Conservation (phyloP, 2,329 filamentous ascomycete species). For the Xylariaceae sp. region DNA sequence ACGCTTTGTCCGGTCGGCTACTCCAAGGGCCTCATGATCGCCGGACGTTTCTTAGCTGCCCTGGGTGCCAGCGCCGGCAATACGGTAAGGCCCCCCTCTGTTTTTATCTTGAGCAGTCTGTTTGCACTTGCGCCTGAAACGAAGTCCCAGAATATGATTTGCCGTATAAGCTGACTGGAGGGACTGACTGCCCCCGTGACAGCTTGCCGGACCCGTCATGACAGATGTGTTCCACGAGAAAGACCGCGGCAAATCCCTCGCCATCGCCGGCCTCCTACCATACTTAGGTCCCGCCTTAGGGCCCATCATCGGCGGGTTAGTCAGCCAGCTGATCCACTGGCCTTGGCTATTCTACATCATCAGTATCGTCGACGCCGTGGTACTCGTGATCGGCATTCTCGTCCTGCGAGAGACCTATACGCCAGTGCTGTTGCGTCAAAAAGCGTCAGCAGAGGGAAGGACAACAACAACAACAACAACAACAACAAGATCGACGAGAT, state of each 20-base stretch:
- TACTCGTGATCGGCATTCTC: conserved; percentile 61
- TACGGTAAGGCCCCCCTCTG: conserved; percentile 34
- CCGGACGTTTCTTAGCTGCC: conserved; percentile 39
- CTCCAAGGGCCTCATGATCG: conserved; percentile 42
- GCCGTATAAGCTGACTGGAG: neutral
- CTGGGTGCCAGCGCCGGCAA: conserved; percentile 36
- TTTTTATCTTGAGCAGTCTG: no score
- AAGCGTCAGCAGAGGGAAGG: conserved; percentile 52
- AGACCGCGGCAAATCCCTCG: conserved; percentile 46
- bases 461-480: conserved; percentile 52
- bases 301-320: conserved; percentile 71
- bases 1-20: conserved; percentile 43
- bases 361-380: conserved; percentile 61
- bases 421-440: conserved; percentile 63
- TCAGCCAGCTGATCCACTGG: conserved; percentile 68
- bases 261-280: conserved; percentile 42
- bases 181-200: neutral
- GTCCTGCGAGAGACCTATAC: conserved; percentile 70
- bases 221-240: conserved; percentile 46
- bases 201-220: conserved; percentile 46
- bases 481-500: conserved; percentile 45
- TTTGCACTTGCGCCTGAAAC: neutral
- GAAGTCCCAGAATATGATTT: no score
- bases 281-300: conserved; percentile 70
- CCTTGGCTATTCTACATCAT: conserved; percentile 74